Evolutionary conservation across 164 flowering plant species (phyloP).

Genomic region (Stephania yunnanensis): DNA sequence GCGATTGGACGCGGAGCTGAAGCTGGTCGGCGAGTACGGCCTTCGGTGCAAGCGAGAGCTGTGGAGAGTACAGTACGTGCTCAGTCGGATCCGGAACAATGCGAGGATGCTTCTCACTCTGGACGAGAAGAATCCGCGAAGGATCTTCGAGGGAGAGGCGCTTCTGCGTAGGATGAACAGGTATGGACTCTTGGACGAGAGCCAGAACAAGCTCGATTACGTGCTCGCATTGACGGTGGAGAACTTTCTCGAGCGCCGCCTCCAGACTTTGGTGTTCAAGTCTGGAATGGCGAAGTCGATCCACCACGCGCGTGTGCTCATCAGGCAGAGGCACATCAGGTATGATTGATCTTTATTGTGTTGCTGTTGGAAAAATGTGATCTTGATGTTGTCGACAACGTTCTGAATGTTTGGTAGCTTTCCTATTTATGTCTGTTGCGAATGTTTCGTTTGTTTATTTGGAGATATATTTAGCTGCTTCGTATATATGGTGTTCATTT

Average conservation of each 20-base stretch:
- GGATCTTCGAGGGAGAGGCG: slow-evolving; percentile 62
- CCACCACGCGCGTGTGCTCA: slow-evolving; percentile 64
- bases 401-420: too few relatives aligned
- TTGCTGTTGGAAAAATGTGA: too few relatives aligned
- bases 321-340: slow-evolving; percentile 67
- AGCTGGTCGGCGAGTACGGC: slow-evolving; percentile 60
- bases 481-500: too few relatives aligned
- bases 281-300: slow-evolving; percentile 67
- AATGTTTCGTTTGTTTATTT: too few relatives aligned
- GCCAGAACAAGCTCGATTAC: slow-evolving; percentile 67
- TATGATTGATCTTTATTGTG: slow-evolving; percentile 9
- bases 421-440: too few relatives aligned
- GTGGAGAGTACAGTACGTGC: slow-evolving; percentile 59
- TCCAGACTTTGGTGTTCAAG: slow-evolving; percentile 58
- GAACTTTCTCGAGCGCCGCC: slow-evolving; percentile 62
- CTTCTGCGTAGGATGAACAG: slow-evolving; percentile 56
- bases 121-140: slow-evolving; percentile 47
- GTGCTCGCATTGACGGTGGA: slow-evolving; percentile 61
- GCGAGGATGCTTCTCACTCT: slow-evolving; percentile 47
- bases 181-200: slow-evolving; percentile 55
- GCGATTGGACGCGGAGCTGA: slow-evolving; percentile 61
- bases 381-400: too few relatives aligned
- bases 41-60: slow-evolving; percentile 55
- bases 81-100: slow-evolving; percentile 50
- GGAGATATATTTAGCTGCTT: too few relatives aligned